phyloP scores from a whole-genome alignment of 2,329 filamentous ascomycete species.

The Aplosporella prunicola region DNA sequence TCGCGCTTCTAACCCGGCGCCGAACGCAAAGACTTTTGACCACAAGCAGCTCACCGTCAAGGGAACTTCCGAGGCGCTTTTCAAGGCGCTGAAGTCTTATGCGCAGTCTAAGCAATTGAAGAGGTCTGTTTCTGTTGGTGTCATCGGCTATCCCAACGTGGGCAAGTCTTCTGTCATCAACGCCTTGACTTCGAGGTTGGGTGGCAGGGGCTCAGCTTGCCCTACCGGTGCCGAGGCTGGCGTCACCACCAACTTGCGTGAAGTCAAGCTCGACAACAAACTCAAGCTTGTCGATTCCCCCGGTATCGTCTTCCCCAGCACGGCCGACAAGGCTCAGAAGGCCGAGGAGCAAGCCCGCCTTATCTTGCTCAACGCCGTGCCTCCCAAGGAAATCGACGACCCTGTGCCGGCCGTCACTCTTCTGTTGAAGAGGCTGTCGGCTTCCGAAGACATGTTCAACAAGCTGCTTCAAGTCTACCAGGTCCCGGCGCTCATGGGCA shows the following conservation, averaged over 20 bases:
- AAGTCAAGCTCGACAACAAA: constrained; percentile 92
- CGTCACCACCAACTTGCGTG: constrained; percentile 77
- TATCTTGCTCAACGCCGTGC: constrained; percentile 81
- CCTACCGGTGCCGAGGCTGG: constrained; percentile 86
- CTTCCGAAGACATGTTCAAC: constrained; percentile 61
- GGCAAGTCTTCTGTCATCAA: constrained; percentile 97
- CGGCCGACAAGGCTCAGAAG: constrained; percentile 36
- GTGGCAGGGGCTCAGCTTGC: constrained; percentile 61
- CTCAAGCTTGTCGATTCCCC: constrained; percentile 89
- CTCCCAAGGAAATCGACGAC: constrained; percentile 89
- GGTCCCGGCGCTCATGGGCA: constrained; percentile 63
- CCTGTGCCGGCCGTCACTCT: constrained; percentile 78
- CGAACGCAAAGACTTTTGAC: constrained; percentile 85
- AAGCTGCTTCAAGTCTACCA: constrained; percentile 79
- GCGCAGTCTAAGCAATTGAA: constrained; percentile 76
- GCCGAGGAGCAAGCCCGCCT: constrained; percentile 73
- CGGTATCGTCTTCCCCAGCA: constrained; percentile 82
- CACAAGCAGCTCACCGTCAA: constrained; percentile 83
- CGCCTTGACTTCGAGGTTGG: constrained; percentile 69
- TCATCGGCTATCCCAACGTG: constrained; percentile 93
- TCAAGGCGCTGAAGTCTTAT: constrained; percentile 84
- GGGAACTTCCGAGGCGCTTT: constrained; percentile 73
- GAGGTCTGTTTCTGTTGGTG: constrained; percentile 80
- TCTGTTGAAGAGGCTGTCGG: constrained; percentile 70
- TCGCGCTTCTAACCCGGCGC: constrained; percentile 69